Conservation (phyloP, 805 yeast species). For the Starmerella vitae region DNA sequence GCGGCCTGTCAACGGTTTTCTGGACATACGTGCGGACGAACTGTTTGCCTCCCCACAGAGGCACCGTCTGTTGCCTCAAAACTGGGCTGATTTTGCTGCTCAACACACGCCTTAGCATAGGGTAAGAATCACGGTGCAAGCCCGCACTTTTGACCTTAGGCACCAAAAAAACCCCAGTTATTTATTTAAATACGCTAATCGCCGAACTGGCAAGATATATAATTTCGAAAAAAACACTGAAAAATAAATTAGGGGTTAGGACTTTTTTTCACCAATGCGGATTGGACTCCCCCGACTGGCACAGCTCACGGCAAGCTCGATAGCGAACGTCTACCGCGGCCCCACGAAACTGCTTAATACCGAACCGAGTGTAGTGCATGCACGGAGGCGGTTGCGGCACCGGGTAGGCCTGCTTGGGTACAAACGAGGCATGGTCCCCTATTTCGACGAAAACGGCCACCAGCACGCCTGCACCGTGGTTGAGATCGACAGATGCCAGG, state of each 20-base stretch:
- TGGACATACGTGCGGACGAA: background rate
- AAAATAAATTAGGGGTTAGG: too few relatives aligned
- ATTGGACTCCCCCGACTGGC: conserved; percentile 17
- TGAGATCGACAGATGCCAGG: conserved; percentile 81
- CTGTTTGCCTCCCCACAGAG: too few relatives aligned
- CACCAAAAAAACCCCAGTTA: too few relatives aligned
- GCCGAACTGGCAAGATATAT: too few relatives aligned
- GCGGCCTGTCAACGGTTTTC: conserved; percentile 53
- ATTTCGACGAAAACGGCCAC: conserved; percentile 52
- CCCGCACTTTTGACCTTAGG: too few relatives aligned
- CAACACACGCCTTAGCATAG: too few relatives aligned
- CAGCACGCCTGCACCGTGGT: conserved; percentile 74
- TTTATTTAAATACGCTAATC: too few relatives aligned
- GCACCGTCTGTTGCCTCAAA: too few relatives aligned
- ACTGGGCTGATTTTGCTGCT: too few relatives aligned
- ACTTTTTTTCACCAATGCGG: conserved; percentile 11
- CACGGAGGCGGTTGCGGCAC: conserved; percentile 54
- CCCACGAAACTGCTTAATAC: conserved; percentile 44
- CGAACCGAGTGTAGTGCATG: conserved; percentile 54
- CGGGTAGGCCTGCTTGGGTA: conserved; percentile 78
- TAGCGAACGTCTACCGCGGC: conserved; percentile 26
- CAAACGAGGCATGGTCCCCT: conserved; percentile 80
- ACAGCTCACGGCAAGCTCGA: conserved; percentile 26
- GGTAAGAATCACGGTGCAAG: too few relatives aligned
- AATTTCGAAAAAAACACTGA: too few relatives aligned